A percentile compares a stretch with the other conserved stretches of the same genome.
Conservation (phyloP, 2,329 filamentous ascomycete genomes). For the Fusarium compactum region DNA sequence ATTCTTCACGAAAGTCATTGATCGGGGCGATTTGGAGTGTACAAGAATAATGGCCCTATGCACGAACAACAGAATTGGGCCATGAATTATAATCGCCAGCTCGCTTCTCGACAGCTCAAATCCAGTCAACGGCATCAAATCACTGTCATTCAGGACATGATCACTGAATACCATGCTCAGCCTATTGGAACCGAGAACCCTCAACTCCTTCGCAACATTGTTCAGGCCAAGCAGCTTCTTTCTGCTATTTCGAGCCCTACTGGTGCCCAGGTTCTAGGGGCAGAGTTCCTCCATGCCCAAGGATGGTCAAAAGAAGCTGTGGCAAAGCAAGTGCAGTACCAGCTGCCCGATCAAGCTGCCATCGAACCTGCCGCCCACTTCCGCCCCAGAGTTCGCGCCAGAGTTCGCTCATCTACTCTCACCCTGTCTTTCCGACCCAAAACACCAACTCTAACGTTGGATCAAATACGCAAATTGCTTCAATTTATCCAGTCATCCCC, state of each 20-base stretch:
- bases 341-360: background rate
- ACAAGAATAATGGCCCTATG: too few species aligned
- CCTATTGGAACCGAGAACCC: background rate
- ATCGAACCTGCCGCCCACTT: background rate
- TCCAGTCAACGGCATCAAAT: background rate
- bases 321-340: background rate
- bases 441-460: background rate
- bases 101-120: background rate
- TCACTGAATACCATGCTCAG: background rate
- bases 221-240: constrained; percentile 10
- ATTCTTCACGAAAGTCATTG: background rate
- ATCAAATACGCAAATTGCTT: constrained; percentile 16
- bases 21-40: too few species aligned
- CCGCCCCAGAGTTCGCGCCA: background rate
- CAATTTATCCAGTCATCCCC: constrained; percentile 27
- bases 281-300: constrained; percentile 2
- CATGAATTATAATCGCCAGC: background rate
- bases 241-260: background rate
- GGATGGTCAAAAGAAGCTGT: background rate
- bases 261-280: background rate
- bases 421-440: background rate
- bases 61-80: background rate
- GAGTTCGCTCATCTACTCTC: background rate
- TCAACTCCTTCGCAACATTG: constrained; percentile 1
- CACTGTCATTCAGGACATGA: background rate